A percentile compares a stretch with the other conserved stretches of the same genome.
Evolutionary conservation across 495 filamentous ascomycete species (phyloP).

Genomic region (Xanthoparmelia taractica): DNA sequence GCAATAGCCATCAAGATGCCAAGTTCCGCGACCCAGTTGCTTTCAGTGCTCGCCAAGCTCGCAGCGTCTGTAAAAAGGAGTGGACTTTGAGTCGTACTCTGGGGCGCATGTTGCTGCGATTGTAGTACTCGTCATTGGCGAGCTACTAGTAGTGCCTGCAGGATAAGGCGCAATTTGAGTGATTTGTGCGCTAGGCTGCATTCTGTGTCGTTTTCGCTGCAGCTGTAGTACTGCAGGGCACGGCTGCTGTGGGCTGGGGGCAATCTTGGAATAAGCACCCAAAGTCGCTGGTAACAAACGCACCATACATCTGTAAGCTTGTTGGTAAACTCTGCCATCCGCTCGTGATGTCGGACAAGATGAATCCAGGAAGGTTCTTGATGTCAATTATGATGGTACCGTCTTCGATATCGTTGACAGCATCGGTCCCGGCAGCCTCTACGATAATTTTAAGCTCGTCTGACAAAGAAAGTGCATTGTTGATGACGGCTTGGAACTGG

Average conservation of each 20-base stretch:
- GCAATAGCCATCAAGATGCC: not conserved
- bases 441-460: slow-evolving; percentile 7
- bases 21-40: not conserved
- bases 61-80: not conserved
- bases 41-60: not conserved
- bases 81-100: not conserved
- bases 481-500: slow-evolving; percentile 7
- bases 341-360: slow-evolving; percentile 12
- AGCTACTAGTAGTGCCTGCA: no score
- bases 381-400: slow-evolving; percentile 14
- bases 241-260: not conserved
- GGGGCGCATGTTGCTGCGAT: not conserved
- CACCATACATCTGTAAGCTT: slow-evolving; percentile 14
- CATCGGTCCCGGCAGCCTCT: slow-evolving; percentile 13
- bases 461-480: slow-evolving; percentile 8
- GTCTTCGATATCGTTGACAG: slow-evolving; percentile 19
- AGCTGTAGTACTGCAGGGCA: not conserved
- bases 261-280: slow-evolving; percentile 13
- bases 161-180: no score
- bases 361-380: slow-evolving; percentile 11
- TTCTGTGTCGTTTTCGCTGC: not conserved
- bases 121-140: not conserved
- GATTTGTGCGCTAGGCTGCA: no score
- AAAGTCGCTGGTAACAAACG: not conserved
- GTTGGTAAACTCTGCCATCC: slow-evolving; percentile 15